Evolutionary conservation across 345 rosid genomes (phyloP).

Genomic region (Dovyalis caffra): DNA sequence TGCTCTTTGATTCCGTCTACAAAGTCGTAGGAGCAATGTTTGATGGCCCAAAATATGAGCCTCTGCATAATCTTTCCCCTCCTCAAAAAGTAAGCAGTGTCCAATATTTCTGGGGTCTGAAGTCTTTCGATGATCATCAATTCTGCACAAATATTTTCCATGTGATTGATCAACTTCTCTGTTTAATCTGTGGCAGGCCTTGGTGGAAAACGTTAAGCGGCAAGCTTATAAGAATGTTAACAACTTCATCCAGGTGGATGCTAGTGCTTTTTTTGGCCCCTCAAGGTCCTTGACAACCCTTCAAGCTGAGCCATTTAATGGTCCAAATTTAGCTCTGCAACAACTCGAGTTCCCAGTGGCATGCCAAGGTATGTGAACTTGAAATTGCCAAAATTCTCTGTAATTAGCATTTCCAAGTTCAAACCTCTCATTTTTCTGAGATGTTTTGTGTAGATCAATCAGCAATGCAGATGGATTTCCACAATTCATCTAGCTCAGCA

Average conservation of each 20-base stretch:
- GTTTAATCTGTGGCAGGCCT: constrained; percentile 24
- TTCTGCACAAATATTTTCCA: neutral
- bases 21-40: constrained; percentile 42
- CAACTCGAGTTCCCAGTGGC: constrained; percentile 30
- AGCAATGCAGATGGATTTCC: constrained; percentile 28
- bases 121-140: neutral
- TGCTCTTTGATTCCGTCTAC: constrained; percentile 54
- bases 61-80: constrained; percentile 31
- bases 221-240: constrained; percentile 46
- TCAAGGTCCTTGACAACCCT: constrained; percentile 33
- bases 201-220: constrained; percentile 41
- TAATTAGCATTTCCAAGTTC: neutral
- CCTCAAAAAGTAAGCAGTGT: constrained; percentile 38
- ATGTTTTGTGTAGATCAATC: constrained; percentile 24
- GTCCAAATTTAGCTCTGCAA: constrained; percentile 23
- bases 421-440: neutral
- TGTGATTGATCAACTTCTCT: neutral
- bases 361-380: constrained; percentile 33
- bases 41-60: constrained; percentile 25
- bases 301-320: constrained; percentile 28
- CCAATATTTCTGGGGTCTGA: neutral
- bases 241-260: constrained; percentile 22
- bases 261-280: constrained; percentile 17
- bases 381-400: neutral
- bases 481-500: constrained; percentile 22